Evolutionary conservation across 805 yeast species (phyloP).

Genomic region (Yamadazyma olivae): DNA sequence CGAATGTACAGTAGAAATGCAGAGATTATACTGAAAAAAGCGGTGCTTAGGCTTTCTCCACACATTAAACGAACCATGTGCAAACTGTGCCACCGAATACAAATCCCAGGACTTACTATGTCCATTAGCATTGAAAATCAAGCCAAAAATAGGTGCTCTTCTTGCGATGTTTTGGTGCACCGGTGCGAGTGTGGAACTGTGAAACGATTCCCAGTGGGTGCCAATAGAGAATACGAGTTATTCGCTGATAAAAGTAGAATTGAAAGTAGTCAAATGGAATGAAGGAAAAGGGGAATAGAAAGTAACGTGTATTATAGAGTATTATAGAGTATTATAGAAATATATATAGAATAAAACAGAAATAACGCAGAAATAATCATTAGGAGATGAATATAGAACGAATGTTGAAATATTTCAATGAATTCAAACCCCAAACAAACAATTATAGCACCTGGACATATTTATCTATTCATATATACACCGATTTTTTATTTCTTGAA

Average conservation of each 20-base stretch:
- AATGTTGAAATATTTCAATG: no score
- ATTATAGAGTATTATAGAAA: no score
- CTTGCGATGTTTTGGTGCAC: slow-evolving; percentile 47
- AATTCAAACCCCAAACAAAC: no score
- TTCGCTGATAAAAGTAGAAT: slow-evolving; percentile 45
- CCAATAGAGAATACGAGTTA: slow-evolving; percentile 43
- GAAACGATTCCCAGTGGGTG: slow-evolving; percentile 65
- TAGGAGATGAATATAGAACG: no score
- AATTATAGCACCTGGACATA: no score
- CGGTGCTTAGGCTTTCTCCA: slow-evolving; percentile 64
- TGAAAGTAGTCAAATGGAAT: no score
- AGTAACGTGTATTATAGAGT: background rate
- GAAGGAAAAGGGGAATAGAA: no score
- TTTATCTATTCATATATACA: slow-evolving; percentile 10
- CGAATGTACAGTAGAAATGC: slow-evolving; percentile 53
- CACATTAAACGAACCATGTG: slow-evolving; percentile 65
- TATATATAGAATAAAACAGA: no score
- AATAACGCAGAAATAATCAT: no score
- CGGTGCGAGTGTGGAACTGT: slow-evolving; percentile 52
- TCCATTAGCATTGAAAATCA: slow-evolving; percentile 38
- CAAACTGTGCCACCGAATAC: slow-evolving; percentile 56
- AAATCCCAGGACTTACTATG: slow-evolving; percentile 48
- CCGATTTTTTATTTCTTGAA: slow-evolving; percentile 19
- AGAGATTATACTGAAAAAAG: slow-evolving; percentile 62
- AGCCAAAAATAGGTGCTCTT: slow-evolving; percentile 26